Base-by-base conservation (phyloP, 805 yeast species). In the Spathaspora gorwiae region DNA sequence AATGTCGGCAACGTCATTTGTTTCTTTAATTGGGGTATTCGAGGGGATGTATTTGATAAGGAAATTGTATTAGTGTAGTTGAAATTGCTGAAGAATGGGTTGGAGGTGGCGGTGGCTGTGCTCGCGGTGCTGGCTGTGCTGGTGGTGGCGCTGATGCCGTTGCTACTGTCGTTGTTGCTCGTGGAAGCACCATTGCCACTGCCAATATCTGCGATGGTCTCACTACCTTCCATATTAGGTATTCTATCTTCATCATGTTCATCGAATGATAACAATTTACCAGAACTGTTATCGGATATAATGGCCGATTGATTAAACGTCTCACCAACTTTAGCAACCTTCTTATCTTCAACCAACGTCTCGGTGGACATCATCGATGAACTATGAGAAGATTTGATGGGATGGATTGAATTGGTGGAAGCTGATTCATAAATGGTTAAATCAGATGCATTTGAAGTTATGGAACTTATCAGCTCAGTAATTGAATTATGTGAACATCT, bases 401-500 rank as follows among this genome's bases (percentile, higher is more conserved):
- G 24, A 19, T 3, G 24, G 24, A 19, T 19, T 19, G 24, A 19
- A 31, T 24, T 13, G 5, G 19, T 30, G 12, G 41, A 39, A 9
- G 45, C 24, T 14, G 40, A 35, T 15, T 52, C 54, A 39, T 45
- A 52, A n/a, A 54, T 45, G 32, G 59, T 49, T 39, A 40, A 34
- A 45, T 58, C 62, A 10, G 62, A 57, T 32, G 60, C 53, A 39
- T 62, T 64, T 30, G 67, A 62, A 9, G 55, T 54, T n/a, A 64
- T 47, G 39, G 68, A 59, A 39, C 62, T 55, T 42, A 62, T 52
- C 33, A 65, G 61, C 35, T 56, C 62, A 39, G 52, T 52, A 3
- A 42, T 26, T 14, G 41, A 39, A 11, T 37, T 37, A 30, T 27
- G 32, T 27, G 33, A 30, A 12, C 30, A 15, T 15, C 14, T 31